These are phyloP conservation scores for Candida patagonica DNA, from an alignment of 805 yeast genomes.

Conservation along the genomic window DNA sequence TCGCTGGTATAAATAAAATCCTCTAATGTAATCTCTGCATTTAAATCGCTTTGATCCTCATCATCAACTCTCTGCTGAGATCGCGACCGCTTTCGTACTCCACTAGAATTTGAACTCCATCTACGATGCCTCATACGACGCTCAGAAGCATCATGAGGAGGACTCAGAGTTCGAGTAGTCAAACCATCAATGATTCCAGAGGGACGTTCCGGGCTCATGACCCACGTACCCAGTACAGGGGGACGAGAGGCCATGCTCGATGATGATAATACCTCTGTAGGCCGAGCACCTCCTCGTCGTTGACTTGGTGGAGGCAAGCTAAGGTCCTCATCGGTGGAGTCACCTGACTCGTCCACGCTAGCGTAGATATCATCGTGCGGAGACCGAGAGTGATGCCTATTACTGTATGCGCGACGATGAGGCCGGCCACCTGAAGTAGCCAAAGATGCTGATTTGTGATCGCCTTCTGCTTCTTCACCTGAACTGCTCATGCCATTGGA, in stretches of 20 bases:
- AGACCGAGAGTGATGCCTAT: not conserved
- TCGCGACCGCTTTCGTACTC: conserved; percentile 10
- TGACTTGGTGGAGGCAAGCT: conserved; percentile 64
- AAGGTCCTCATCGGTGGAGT: conserved; percentile 91
- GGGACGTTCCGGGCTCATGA: conserved; percentile 65
- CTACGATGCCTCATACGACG: not conserved
- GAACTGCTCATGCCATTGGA: conserved; percentile 27
- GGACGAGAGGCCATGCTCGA: conserved; percentile 80
- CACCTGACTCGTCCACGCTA: conserved; percentile 46
- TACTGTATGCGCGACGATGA: not conserved
- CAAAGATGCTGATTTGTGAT: conserved; percentile 4
- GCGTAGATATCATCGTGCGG: conserved; percentile 10
- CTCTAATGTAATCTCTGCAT: conserved; percentile 49
- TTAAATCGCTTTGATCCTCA: conserved; percentile 25
- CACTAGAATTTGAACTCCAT: conserved; percentile 16
- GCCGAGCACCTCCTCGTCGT: conserved; percentile 59
- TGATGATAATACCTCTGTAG: conserved; percentile 88
- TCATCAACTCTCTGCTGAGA: conserved; percentile 8
- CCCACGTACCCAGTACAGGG: conserved; percentile 90
- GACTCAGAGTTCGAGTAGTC: conserved; percentile 72
- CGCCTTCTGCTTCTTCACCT: conserved; percentile 1
- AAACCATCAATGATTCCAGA: conserved; percentile 93
- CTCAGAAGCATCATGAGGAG: conserved; percentile 26
- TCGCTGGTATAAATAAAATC: conserved; percentile 85
- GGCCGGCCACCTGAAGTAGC: not conserved